A percentile compares a stretch with the other conserved stretches of the same genome.
Conservation (phyloP, 2,329 filamentous ascomycete genomes). For the Claviceps monticola region DNA sequence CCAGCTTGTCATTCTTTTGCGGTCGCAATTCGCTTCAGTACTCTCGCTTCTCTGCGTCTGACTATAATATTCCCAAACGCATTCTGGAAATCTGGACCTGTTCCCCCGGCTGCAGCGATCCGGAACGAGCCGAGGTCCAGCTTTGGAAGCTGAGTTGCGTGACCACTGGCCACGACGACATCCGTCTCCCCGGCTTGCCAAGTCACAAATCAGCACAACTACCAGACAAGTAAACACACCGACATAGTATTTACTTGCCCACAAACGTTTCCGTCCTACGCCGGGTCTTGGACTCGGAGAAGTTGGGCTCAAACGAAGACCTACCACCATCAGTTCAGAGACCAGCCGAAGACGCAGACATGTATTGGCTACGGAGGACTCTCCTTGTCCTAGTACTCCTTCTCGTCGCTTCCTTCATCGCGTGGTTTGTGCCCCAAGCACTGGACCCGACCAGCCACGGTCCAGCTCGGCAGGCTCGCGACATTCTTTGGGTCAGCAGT, state of each 20-base stretch:
- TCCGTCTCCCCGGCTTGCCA: no score
- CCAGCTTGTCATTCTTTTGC: not conserved
- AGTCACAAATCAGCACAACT: no score
- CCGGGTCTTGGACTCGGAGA: not conserved
- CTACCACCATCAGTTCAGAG: not conserved
- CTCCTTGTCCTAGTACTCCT: conserved; percentile 25
- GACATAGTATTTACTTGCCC: not conserved
- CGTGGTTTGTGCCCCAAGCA: conserved; percentile 37
- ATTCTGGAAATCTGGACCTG: not conserved
- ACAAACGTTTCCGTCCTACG: not conserved
- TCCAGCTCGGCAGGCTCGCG: conserved; percentile 46
- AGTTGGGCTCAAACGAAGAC: not conserved
- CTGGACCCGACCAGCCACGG: conserved; percentile 52
- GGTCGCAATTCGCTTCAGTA: not conserved
- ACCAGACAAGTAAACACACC: not conserved
- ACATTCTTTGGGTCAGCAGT: conserved; percentile 54
- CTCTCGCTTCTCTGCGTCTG: not conserved
- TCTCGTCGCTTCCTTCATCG: conserved; percentile 30
- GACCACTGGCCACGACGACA: not conserved
- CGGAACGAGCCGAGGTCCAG: not conserved
- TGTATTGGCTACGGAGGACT: conserved; percentile 34
- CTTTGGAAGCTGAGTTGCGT: not conserved
- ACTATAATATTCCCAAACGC: no score
- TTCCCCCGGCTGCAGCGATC: not conserved
- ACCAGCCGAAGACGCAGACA: conserved; percentile 11